Base-by-base conservation (phyloP, 345 rosid species). In the Cardamine resedifolia region DNA sequence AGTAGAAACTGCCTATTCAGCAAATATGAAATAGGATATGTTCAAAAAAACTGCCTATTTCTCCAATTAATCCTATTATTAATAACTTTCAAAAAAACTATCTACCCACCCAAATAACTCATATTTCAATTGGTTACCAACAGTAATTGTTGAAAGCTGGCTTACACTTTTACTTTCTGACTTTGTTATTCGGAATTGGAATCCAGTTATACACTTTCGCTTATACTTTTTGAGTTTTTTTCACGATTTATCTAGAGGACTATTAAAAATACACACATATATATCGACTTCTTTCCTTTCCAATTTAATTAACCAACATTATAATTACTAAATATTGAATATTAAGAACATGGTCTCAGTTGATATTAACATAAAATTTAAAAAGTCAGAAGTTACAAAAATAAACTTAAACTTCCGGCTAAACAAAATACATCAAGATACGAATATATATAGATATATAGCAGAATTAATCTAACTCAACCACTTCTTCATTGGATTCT, bases 381-480 rank as follows among this genome's bases (percentile, higher is more conserved):
- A 19, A 36, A 28, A 57, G 66, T 73, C 71, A 56, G n/a, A 66
- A 58, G 61, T 67, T 67, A 60, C 62, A 74, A 58, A 60, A 68
- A 10, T 58, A 10, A 68, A 68, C 58, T 55, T 52, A 60, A 75
- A 64, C 63, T 21, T 68, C 53, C 10, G 48, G 47, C 38, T 7
- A 60, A 68, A 60, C 63, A 52, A 53, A 69, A 44, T 20, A 63
- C 53, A 61, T 39, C 31, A 75, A 33, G n/a, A 75, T n/a, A 67
- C 63, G 63, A 51, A 71, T 26, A 48, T 66, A 45, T 50, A 36
- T 34, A 39, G 1, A 60, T 49, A 52, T 36, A 56, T 41, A 59
- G 58, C 53, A 63, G 28, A 63, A 63, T 47, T 66, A 70, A 66
- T 15, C 72, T 57, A 65, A 27, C 59, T 49, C 50, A 33, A 26